Percentiles rank a stretch among this genome's conserved stretches.
phyloP scores from a whole-genome alignment of 1,139 yeast genomes.

The Zhuliangozyma blackwelliae region DNA sequence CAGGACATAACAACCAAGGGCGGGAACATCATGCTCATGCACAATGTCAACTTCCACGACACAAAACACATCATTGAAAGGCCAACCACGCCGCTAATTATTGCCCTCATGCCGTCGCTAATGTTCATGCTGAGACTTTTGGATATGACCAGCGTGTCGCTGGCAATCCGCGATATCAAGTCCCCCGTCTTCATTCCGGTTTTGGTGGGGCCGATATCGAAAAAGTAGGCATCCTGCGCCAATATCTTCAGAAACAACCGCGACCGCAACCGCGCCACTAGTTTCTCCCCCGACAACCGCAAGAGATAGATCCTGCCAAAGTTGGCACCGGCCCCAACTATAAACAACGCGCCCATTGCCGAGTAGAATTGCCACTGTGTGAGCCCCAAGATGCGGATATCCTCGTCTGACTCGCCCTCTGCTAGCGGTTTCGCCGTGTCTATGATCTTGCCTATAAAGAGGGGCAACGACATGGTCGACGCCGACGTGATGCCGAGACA shows the following conservation, averaged over 20 bases:
- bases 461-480: conserved; percentile 66
- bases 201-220: conserved; percentile 64
- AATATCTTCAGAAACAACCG: conserved; percentile 71
- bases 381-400: conserved; percentile 30
- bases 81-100: conserved; percentile 77
- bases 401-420: conserved; percentile 4
- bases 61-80: conserved; percentile 82
- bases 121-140: conserved; percentile 84
- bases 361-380: conserved; percentile 30
- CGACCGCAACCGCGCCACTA: conserved; percentile 79
- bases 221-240: conserved; percentile 87
- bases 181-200: conserved; percentile 78
- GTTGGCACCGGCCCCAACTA: conserved; percentile 71
- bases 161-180: conserved; percentile 78
- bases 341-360: conserved; percentile 45
- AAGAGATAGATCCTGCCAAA: conserved; percentile 74
- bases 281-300: conserved; percentile 76
- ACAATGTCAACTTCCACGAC: conserved; percentile 72
- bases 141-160: conserved; percentile 88
- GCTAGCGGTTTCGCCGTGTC: conserved; percentile 28
- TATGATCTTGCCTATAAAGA: conserved; percentile 70
- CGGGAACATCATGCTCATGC: conserved; percentile 76
- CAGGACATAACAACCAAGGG: conserved; percentile 74
- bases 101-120: conserved; percentile 83
- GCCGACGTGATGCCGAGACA: conserved; percentile 55